Evolutionary conservation across 129 eudicot genomes (phyloP), one percentile per base, ranked within the genome.

Genomic region (Arctium minus): DNA sequence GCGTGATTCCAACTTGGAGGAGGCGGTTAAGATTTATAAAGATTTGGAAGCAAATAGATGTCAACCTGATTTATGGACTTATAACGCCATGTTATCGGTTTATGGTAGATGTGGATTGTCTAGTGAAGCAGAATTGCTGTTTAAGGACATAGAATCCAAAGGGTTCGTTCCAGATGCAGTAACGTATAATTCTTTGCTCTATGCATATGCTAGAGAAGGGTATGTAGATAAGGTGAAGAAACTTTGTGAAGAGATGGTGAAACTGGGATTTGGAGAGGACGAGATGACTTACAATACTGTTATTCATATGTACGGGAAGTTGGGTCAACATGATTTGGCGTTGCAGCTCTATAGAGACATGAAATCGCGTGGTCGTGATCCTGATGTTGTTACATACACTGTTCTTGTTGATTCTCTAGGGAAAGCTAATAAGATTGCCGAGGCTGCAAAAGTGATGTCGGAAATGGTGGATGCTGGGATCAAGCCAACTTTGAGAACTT

Each of bases 61-160:
- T 83, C 94, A 92, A 82, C 98, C 99, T 62, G 99, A 96, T 90
- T 42, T 96, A 60, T 96, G 99, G 99, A 93, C 99, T 35, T 96
- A 96, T 70, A 96, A 96, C 80, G 96, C 99, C 18, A 96, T 96
- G 97, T 82, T 96, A 71, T 93, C 98, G 1, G 97, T 96, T 70
- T 96, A 87, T 83, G 97, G 92, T 36, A 86, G 98, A 86, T 96
- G 98, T 75, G 99, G 98, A 37, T 84, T 91, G 70, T 80, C 90
- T 80, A 64, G 68, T 36, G 87, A 92, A 80, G 99, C 99, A 7
- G 97, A 92, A 62, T 72, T 81, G 40, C 86, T 96, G 32, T 91
- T 93, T 79, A 88, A 81, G 65, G 92, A 89, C 56, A 76, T 96
- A 82, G 87, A 89, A 80, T 85, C 89, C 29, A 96, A 93, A 81